phyloP scores from a whole-genome alignment of 2,329 filamentous ascomycete species.

The Paecilomyces variotii region DNA sequence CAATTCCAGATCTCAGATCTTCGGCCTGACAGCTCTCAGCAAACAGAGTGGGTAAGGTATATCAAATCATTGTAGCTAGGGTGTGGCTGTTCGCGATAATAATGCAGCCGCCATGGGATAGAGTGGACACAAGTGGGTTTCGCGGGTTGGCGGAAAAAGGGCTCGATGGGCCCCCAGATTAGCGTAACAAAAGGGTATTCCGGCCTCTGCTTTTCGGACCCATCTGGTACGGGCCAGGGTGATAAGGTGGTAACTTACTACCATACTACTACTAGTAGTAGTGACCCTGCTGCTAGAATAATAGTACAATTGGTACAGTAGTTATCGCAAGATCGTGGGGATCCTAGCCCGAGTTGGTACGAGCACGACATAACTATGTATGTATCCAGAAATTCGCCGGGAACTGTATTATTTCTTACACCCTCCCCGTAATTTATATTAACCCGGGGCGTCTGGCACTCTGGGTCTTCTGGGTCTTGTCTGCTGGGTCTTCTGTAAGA shows the following conservation, averaged over 20 bases:
- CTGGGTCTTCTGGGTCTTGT: no score
- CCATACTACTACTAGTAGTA: no score
- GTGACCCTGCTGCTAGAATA: no score
- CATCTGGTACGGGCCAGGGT: not conserved
- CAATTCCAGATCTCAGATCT: slow-evolving; percentile 15
- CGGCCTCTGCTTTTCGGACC: not conserved
- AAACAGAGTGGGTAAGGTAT: slow-evolving; percentile 6
- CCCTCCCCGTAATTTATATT: no score
- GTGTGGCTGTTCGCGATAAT: slow-evolving; percentile 1
- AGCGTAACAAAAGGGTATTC: not conserved
- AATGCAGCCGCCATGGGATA: not conserved
- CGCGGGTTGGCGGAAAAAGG: not conserved
- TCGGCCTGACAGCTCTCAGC: slow-evolving; percentile 11
- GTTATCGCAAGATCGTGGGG: slow-evolving; percentile 16
- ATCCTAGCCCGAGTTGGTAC: slow-evolving; percentile 8
- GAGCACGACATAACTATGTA: not conserved
- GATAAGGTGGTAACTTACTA: not conserved
- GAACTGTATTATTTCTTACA: no score
- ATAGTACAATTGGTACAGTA: no score
- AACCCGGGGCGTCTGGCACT: no score
- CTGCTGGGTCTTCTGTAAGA: no score
- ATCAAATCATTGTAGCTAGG: slow-evolving; percentile 5
- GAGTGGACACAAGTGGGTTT: not conserved
- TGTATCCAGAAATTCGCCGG: not conserved
- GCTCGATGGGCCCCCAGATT: not conserved